Conservation (phyloP, 192 early-diverging fungal genomes). For the Umbelopsis vinacea region DNA sequence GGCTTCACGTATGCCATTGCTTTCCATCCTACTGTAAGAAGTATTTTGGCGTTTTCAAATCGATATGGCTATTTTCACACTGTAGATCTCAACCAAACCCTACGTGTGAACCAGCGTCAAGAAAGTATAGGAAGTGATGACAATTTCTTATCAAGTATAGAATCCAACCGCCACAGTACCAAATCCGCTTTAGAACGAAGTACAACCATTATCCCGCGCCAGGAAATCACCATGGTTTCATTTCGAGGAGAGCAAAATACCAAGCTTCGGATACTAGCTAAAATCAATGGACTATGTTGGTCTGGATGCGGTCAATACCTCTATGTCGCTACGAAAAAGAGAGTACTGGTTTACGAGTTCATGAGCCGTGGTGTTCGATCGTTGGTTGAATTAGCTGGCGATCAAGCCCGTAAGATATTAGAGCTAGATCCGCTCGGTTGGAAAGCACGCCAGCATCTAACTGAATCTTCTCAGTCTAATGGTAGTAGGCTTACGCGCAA, state of each 20-base stretch:
- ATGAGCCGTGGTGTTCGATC: neutral
- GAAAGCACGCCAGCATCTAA: neutral
- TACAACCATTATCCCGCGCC: slow-evolving; percentile 30
- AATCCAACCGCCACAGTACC: neutral
- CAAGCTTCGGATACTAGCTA: slow-evolving; percentile 49
- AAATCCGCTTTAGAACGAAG: neutral
- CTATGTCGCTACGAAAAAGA: slow-evolving; percentile 50
- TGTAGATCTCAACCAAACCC: slow-evolving; percentile 37
- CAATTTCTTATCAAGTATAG: neutral
- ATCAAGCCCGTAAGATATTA: slow-evolving; percentile 18
- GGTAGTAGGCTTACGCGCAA: slow-evolving; percentile 1
- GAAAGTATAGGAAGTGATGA: slow-evolving; percentile 23
- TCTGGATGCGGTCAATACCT: slow-evolving; percentile 46
- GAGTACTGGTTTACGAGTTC: slow-evolving; percentile 51
- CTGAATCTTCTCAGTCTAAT: neutral
- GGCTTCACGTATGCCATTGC: slow-evolving; percentile 47
- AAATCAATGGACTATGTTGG: slow-evolving; percentile 54
- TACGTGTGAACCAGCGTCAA: neutral
- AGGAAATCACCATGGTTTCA: slow-evolving; percentile 57
- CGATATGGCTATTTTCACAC: slow-evolving; percentile 59
- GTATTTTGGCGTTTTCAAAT: slow-evolving; percentile 50
- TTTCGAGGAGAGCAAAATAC: slow-evolving; percentile 49
- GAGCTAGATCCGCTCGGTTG: slow-evolving; percentile 15
- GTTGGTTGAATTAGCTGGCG: slow-evolving; percentile 13
- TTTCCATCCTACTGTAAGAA: slow-evolving; percentile 51